Percentiles rank a stretch among this genome's conserved stretches.
Evolutionary conservation across 2,329 filamentous ascomycete species (phyloP).

Genomic region (Aspergillus sp.): DNA sequence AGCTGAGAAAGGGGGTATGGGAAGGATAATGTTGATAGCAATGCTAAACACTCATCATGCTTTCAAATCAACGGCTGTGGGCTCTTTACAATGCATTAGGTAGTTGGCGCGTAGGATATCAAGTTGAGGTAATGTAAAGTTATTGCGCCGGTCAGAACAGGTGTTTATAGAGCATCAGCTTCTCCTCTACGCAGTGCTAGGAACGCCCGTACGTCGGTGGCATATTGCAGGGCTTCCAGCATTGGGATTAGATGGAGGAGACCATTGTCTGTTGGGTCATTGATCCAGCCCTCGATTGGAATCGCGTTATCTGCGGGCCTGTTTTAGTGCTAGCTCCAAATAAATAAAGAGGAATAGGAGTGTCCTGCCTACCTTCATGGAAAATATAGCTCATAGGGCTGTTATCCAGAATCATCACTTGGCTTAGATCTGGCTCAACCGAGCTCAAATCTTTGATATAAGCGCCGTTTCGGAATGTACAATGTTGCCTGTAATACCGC

Average conservation of each 20-base stretch:
- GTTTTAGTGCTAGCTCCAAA: background rate
- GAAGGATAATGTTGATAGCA: slow-evolving; percentile 1
- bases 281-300: slow-evolving; percentile 99
- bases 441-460: slow-evolving; percentile 98
- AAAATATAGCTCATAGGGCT: slow-evolving; percentile 98
- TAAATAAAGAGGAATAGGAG: background rate
- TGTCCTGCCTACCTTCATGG: slow-evolving; percentile 75
- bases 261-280: slow-evolving; percentile 94
- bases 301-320: slow-evolving; percentile 84
- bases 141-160: background rate
- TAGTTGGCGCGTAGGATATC: slow-evolving; percentile 12
- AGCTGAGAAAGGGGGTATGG: slow-evolving; percentile 15
- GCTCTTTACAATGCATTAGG: slow-evolving; percentile 15
- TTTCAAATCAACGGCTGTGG: background rate
- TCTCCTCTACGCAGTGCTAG: slow-evolving; percentile 87
- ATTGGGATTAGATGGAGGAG: slow-evolving; percentile 88
- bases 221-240: slow-evolving; percentile 92
- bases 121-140: background rate
- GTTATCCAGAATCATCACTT: slow-evolving; percentile 98
- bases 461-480: slow-evolving; percentile 89
- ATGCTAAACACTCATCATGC: slow-evolving; percentile 13
- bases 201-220: slow-evolving; percentile 89
- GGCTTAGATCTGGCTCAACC: slow-evolving; percentile 94
- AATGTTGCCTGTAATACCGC: slow-evolving; percentile 94
- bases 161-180: slow-evolving; percentile 34